Percentiles rank a stretch among this genome's conserved stretches.
Evolutionary conservation across 2,329 filamentous ascomycete genomes (phyloP).

Genomic region (Penicillium sp.): DNA sequence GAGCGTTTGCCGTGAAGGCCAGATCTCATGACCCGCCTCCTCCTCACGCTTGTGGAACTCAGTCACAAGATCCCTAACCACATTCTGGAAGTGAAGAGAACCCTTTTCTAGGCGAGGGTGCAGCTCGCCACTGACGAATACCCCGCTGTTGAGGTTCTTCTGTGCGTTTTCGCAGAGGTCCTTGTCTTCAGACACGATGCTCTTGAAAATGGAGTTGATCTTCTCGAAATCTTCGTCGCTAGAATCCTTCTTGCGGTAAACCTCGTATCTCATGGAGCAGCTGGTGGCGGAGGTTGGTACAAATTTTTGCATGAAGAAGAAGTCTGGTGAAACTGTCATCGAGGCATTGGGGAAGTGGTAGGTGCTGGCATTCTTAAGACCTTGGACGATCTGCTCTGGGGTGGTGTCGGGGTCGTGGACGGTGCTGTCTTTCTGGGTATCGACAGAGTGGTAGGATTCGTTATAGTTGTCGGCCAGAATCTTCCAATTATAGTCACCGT

Average conservation of each 20-base stretch:
- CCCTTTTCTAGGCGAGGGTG: constrained; percentile 65
- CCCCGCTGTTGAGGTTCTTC: constrained; percentile 64
- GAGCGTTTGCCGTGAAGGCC: constrained; percentile 55
- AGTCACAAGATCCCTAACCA: constrained; percentile 56
- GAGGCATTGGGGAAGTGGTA: constrained; percentile 46
- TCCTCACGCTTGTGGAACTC: constrained; percentile 56
- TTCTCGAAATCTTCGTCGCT: constrained; percentile 63
- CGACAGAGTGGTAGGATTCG: constrained; percentile 63
- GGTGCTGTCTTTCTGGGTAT: constrained; percentile 56
- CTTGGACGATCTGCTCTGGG: constrained; percentile 55
- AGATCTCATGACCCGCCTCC: constrained; percentile 55
- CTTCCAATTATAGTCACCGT: constrained; percentile 33
- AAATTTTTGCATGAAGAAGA: constrained; percentile 70
- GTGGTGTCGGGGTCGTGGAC: constrained; percentile 54
- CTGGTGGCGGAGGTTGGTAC: constrained; percentile 60
- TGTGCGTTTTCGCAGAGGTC: constrained; percentile 64
- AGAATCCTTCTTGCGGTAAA: constrained; percentile 66
- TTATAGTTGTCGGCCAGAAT: constrained; percentile 41
- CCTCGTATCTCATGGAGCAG: constrained; percentile 66
- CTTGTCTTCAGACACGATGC: constrained; percentile 69
- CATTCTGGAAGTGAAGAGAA: constrained; percentile 61
- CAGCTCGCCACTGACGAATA: constrained; percentile 66
- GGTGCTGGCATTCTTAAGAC: constrained; percentile 47
- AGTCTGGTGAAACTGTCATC: constrained; percentile 51
- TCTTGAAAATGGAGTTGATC: constrained; percentile 66